phyloP scores from a whole-genome alignment of 2,329 filamentous ascomycete species.

The Pseudonectria foliicola region DNA sequence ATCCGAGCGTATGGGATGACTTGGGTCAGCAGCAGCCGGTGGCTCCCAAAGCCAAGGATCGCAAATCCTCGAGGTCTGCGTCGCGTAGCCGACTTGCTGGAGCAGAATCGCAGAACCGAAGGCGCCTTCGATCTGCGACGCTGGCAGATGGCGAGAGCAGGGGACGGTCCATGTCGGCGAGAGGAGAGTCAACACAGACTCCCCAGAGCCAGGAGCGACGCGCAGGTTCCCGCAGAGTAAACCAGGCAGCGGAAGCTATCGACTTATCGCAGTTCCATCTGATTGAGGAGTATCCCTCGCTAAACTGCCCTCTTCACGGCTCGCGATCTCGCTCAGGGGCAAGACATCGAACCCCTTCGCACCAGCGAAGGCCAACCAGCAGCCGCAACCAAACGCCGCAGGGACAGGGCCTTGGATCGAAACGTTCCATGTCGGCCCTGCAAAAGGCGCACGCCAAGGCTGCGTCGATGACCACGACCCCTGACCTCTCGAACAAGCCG shows the following conservation, averaged over 20 bases:
- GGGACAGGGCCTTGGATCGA: too few relatives aligned
- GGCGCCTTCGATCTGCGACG: too few relatives aligned
- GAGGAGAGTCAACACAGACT: neutral
- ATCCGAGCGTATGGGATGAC: constrained; percentile 4
- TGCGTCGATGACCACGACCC: constrained; percentile 3
- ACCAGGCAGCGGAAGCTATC: constrained; percentile 6
- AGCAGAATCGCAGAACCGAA: neutral
- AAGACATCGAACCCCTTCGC: constrained; percentile 4
- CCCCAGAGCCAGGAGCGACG: constrained; percentile 1
- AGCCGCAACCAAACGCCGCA: too few relatives aligned
- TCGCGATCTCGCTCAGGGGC: constrained; percentile 11
- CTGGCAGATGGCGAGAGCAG: too few relatives aligned
- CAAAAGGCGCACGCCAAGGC: neutral
- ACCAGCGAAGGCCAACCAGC: neutral
- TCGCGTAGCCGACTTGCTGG: constrained; percentile 4
- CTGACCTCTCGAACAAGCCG: too few relatives aligned
- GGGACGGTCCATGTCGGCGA: constrained; percentile 1
- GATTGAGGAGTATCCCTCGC: constrained; percentile 17
- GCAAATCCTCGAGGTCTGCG: constrained; percentile 3
- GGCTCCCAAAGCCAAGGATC: neutral
- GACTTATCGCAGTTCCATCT: constrained; percentile 17
- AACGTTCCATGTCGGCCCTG: too few relatives aligned
- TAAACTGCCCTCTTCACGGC: constrained; percentile 15
- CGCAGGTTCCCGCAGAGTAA: constrained; percentile 3
- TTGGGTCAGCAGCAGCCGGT: neutral